A percentile compares a stretch with the other conserved stretches of the same genome.
phyloP scores from a whole-genome alignment of 176 grass and related monocot genomes.

The Phoenix dactylifera region DNA sequence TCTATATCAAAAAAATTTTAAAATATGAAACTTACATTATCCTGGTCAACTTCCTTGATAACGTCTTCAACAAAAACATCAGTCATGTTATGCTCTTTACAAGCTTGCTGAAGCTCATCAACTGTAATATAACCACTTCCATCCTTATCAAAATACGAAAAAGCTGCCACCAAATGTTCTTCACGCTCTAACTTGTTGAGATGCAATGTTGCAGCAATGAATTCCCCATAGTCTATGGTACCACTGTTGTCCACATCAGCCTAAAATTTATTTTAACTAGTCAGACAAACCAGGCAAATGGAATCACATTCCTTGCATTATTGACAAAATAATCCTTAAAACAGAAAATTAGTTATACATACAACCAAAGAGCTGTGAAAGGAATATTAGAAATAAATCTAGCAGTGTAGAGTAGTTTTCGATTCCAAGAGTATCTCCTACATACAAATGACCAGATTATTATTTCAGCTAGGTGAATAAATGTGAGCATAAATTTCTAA shows the following conservation, averaged over 20 bases:
- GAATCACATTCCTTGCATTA: conserved; percentile 7
- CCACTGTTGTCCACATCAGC: conserved; percentile 96
- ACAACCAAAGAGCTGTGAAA: background rate
- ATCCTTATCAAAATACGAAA: conserved; percentile 98
- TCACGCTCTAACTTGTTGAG: conserved; percentile 95
- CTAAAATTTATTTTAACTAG: conserved; percentile 35
- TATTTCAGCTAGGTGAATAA: too few relatives aligned
- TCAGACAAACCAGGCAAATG: conserved; percentile 15
- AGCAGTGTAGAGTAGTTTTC: too few relatives aligned
- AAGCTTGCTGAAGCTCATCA: conserved; percentile 94
- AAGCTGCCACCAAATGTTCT: conserved; percentile 89
- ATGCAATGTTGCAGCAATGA: conserved; percentile 98
- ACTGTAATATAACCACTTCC: conserved; percentile 96
- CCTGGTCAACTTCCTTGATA: conserved; percentile 92
- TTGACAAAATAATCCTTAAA: background rate
- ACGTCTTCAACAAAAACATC: conserved; percentile 96
- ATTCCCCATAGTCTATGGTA: conserved; percentile 95
- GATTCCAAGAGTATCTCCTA: too few relatives aligned
- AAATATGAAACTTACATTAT: conserved; percentile 65
- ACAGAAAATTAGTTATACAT: background rate
- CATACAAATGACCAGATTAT: too few relatives aligned
- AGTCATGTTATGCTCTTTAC: conserved; percentile 91
- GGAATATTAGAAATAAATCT: too few relatives aligned
- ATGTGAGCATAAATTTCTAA: too few relatives aligned
- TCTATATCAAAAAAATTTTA: background rate